Conservation (phyloP, 2,329 filamentous ascomycete species). For the Sphaerulina vaccinii region DNA sequence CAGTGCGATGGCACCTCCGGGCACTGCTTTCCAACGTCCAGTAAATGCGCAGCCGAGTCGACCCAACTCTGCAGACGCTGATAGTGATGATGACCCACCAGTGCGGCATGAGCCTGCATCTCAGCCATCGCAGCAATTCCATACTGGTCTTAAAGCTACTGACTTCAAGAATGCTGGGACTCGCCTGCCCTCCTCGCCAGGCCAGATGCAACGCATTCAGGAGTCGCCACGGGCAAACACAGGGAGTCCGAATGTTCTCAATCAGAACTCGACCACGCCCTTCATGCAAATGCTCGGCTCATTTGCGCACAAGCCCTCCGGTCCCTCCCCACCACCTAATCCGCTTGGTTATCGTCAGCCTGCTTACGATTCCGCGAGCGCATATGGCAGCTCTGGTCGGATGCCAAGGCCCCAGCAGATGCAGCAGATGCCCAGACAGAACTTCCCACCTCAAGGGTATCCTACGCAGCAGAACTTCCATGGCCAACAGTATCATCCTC, state of each 20-base stretch:
- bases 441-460: neutral
- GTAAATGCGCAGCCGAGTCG: constrained; percentile 24
- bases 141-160: constrained; percentile 60
- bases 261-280: constrained; percentile 5
- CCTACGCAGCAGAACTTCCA: neutral
- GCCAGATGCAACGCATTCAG: constrained; percentile 20
- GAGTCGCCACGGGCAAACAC: constrained; percentile 30
- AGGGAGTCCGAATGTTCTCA: neutral
- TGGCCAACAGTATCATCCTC: neutral
- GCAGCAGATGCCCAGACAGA: constrained; percentile 14
- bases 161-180: constrained; percentile 51
- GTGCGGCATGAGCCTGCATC: constrained; percentile 24
- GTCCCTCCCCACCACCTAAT: neutral
- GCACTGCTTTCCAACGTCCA: constrained; percentile 64
- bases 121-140: constrained; percentile 1
- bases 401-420: constrained; percentile 21
- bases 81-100: constrained; percentile 38
- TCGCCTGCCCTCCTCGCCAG: constrained; percentile 35
- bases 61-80: constrained; percentile 23
- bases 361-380: constrained; percentile 45
- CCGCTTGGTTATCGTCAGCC: constrained; percentile 9
- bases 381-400: constrained; percentile 38
- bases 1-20: constrained; percentile 70
- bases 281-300: constrained; percentile 15
- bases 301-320: constrained; percentile 12